These are phyloP conservation scores for Dendrobium officinale DNA, from an alignment of 106 monocot species.

Conservation along the genomic window DNA sequence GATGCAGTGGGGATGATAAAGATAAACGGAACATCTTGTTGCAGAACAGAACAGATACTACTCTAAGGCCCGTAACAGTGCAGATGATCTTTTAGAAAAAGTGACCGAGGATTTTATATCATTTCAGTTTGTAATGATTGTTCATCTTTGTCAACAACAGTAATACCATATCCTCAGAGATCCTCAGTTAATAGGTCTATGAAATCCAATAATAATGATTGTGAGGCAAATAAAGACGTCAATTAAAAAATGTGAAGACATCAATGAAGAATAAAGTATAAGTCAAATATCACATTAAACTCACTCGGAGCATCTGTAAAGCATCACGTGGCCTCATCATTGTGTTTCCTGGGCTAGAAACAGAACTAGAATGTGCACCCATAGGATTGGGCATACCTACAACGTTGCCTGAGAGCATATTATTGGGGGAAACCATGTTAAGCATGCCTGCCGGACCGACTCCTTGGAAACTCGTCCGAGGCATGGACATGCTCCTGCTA, in stretches of 20 bases:
- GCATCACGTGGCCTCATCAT: constrained; percentile 65
- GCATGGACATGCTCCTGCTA: constrained; percentile 43
- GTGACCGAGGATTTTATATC: not conserved
- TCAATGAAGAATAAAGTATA: not conserved
- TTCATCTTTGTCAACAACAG: not conserved
- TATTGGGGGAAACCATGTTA: constrained; percentile 63
- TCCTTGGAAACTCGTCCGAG: constrained; percentile 67
- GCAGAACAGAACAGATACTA: not conserved
- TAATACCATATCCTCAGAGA: not conserved
- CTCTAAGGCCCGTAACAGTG: not conserved
- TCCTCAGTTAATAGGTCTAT: not conserved
- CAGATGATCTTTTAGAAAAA: not conserved
- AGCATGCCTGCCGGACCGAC: constrained; percentile 48
- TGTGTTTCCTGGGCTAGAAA: constrained; percentile 50
- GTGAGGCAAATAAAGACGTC: not conserved
- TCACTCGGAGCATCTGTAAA: constrained; percentile 68
- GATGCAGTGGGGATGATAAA: not conserved
- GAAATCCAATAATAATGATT: not conserved
- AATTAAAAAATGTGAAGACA: not conserved
- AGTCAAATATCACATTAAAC: constrained; percentile 6
- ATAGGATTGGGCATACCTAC: constrained; percentile 46
- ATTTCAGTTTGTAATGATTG: too few relatives aligned
- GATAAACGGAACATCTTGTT: not conserved
- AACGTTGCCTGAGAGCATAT: constrained; percentile 43
- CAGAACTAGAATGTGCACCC: constrained; percentile 33